A percentile compares a stretch with the other conserved stretches of the same genome.
These are phyloP conservation scores for Rhizomucor miehei DNA, from an alignment of 371 early-diverging fungal species.

Conservation along the genomic window DNA sequence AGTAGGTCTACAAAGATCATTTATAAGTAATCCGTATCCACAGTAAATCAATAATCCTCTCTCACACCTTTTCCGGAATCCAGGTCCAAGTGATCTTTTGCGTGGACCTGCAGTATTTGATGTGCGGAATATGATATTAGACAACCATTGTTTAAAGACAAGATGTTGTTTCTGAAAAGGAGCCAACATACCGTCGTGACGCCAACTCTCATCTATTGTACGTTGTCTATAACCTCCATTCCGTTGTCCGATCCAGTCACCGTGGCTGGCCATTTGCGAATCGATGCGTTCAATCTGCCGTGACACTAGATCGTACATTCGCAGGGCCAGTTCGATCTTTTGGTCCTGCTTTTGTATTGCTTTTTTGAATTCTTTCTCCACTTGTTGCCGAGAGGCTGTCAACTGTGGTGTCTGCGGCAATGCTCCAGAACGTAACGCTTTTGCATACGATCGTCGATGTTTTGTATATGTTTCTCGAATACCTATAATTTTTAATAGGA, in stretches of 20 bases:
- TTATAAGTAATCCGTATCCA: no score
- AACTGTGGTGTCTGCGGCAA: constrained; percentile 12
- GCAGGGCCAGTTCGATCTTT: constrained; percentile 45
- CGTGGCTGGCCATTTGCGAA: constrained; percentile 38
- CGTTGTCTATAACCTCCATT: neutral
- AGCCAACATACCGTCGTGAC: constrained; percentile 1
- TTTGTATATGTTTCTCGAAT: constrained; percentile 27
- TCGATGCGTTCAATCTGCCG: constrained; percentile 52
- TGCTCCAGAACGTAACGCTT: constrained; percentile 13
- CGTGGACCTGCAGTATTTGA: neutral
- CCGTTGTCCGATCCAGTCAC: constrained; percentile 24
- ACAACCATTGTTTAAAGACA: no score
- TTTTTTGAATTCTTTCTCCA: constrained; percentile 42
- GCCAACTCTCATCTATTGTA: neutral
- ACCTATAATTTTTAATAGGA: no score
- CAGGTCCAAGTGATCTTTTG: constrained; percentile 1
- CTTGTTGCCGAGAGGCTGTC: constrained; percentile 22
- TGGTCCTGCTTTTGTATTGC: constrained; percentile 52
- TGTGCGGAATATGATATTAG: no score
- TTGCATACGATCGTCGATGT: constrained; percentile 24
- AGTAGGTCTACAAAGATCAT: constrained; percentile 13
- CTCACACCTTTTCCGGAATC: neutral
- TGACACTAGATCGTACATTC: constrained; percentile 48
- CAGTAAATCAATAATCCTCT: no score
- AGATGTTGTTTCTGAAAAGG: neutral